Percentiles rank a stretch among this genome's conserved stretches.
Conservation (phyloP, 2,329 filamentous ascomycete genomes). For the Botryosphaeria dothidea region DNA sequence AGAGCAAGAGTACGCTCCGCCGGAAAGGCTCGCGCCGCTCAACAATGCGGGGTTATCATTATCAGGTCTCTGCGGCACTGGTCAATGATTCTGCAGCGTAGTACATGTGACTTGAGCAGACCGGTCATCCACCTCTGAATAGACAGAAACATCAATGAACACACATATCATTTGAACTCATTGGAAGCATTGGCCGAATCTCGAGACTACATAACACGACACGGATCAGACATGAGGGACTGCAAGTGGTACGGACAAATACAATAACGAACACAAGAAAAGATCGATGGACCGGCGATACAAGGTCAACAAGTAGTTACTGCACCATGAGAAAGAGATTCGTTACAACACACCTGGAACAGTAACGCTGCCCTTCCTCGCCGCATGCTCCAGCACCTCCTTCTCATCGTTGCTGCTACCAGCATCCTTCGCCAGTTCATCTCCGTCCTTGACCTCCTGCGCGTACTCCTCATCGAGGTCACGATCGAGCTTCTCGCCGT, state of each 20-base stretch:
- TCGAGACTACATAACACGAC: not conserved
- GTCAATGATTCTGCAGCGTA: not conserved
- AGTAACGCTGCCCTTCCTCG: not conserved
- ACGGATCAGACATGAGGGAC: not conserved
- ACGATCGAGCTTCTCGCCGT: conserved; percentile 40
- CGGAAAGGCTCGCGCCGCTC: not conserved
- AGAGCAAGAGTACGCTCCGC: no score
- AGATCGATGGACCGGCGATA: not conserved
- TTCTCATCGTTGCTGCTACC: not conserved
- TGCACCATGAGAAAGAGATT: not conserved
- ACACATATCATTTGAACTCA: not conserved
- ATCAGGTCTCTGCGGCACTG: conserved; percentile 23
- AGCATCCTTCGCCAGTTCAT: not conserved
- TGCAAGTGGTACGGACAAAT: not conserved
- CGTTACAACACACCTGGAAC: not conserved
- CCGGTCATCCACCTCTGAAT: not conserved
- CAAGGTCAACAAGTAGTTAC: not conserved
- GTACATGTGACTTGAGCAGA: not conserved
- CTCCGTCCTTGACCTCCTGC: not conserved
- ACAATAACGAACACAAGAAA: not conserved
- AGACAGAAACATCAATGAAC: not conserved
- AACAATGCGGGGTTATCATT: conserved; percentile 37
- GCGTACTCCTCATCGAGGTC: conserved; percentile 21
- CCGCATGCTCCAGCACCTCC: not conserved
- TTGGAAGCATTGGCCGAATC: not conserved